Percentiles rank a stretch among this genome's conserved stretches.
These are phyloP conservation scores for Lactifluus hygrophoroides DNA, from an alignment of 768 basidiomycete species.

Conservation along the genomic window DNA sequence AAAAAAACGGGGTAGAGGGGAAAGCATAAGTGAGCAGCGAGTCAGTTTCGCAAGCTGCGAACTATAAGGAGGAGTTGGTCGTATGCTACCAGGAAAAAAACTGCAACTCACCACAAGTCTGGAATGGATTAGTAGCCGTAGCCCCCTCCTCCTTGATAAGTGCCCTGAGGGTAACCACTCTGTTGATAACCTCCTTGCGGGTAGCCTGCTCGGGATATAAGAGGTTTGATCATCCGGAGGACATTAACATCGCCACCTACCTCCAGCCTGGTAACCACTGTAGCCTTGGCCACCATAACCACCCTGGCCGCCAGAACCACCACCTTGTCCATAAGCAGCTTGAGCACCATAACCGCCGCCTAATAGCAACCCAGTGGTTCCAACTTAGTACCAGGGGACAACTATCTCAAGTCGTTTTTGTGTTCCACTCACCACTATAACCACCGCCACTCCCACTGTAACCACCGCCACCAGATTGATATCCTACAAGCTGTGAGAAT, in stretches of 20 bases:
- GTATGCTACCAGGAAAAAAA: too few relatives aligned
- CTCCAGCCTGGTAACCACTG: conserved; percentile 13
- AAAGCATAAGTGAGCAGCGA: conserved; percentile 9
- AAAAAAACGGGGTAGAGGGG: conserved; percentile 12
- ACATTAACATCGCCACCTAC: background rate
- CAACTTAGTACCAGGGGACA: background rate
- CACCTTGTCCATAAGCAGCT: conserved; percentile 24
- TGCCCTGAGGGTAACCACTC: background rate
- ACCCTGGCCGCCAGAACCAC: conserved; percentile 26
- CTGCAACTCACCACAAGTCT: background rate
- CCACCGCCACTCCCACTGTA: conserved; percentile 29
- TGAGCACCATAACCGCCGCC: conserved; percentile 22
- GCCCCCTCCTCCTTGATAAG: conserved; percentile 9
- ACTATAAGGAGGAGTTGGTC: background rate
- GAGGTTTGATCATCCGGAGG: background rate
- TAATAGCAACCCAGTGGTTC: background rate
- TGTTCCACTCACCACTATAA: conserved; percentile 20
- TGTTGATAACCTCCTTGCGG: conserved; percentile 18
- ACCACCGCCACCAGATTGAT: conserved; percentile 30
- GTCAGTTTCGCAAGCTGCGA: background rate
- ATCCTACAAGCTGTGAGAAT: conserved; percentile 16
- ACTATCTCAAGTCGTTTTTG: background rate
- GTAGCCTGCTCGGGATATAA: background rate
- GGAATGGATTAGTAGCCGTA: conserved; percentile 18
- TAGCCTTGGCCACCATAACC: conserved; percentile 22